Percentiles rank a stretch among this genome's conserved stretches.
Conservation (phyloP, 495 filamentous ascomycete genomes). For the Aspergillus bridgeri region DNA sequence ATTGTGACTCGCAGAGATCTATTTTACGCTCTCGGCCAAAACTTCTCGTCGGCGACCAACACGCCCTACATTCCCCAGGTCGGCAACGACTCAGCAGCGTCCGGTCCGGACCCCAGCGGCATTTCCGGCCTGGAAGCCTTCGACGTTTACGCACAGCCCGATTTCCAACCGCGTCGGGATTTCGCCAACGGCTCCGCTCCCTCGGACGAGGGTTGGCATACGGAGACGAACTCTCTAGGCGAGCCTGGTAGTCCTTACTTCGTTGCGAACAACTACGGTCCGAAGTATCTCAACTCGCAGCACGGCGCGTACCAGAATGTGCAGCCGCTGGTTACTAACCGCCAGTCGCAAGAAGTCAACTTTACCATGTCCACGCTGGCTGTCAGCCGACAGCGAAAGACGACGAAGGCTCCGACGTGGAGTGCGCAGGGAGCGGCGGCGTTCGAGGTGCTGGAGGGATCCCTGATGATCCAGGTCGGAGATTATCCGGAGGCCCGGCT, state of each 20-base stretch:
- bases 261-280: constrained; percentile 40
- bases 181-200: constrained; percentile 36
- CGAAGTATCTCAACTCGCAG: constrained; percentile 34
- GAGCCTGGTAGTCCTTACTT: constrained; percentile 32
- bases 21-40: constrained; percentile 34
- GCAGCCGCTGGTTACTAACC: constrained; percentile 35
- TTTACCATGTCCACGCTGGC: constrained; percentile 39
- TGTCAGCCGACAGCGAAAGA: constrained; percentile 19
- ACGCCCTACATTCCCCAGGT: constrained; percentile 28
- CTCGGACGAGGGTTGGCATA: constrained; percentile 28
- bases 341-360: constrained; percentile 30
- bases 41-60: constrained; percentile 24
- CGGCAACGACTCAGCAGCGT: constrained; percentile 13
- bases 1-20: constrained; percentile 27
- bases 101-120: constrained; percentile 6
- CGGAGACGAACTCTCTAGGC: constrained; percentile 26
- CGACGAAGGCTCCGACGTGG: constrained; percentile 18
- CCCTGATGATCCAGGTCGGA: constrained; percentile 30
- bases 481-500: constrained; percentile 28
- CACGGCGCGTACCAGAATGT: constrained; percentile 38
- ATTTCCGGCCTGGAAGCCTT: constrained; percentile 27
- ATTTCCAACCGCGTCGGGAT: constrained; percentile 34
- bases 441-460: constrained; percentile 41
- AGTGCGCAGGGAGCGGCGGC: constrained; percentile 26
- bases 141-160: constrained; percentile 41